phyloP scores from a whole-genome alignment of 139 green algal genomes.

The Picochlorum sp. region DNA sequence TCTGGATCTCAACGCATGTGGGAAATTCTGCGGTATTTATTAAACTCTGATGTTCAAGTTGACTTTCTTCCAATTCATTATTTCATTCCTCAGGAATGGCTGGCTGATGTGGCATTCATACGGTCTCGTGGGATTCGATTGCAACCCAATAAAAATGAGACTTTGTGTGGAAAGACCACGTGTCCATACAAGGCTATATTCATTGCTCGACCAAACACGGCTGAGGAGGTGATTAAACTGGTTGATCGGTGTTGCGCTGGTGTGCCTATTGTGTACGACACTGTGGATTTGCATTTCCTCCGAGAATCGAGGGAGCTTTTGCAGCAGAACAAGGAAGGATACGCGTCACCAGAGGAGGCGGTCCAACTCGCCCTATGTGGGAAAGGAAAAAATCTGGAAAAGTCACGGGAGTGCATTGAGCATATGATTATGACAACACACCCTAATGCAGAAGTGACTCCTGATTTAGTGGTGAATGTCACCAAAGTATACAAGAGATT shows the following conservation, averaged over 20 bases:
- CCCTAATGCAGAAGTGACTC: too few relatives aligned
- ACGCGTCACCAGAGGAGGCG: background rate
- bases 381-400: too few relatives aligned
- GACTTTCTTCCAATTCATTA: background rate
- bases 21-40: slow-evolving; percentile 12
- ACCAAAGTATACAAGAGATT: too few relatives aligned
- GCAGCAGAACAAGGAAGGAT: background rate
- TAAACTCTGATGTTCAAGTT: background rate
- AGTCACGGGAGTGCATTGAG: too few relatives aligned
- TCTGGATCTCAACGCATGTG: slow-evolving; percentile 18
- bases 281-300: slow-evolving; percentile 26
- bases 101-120: background rate
- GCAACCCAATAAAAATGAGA: background rate
- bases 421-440: too few relatives aligned
- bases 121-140: background rate
- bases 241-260: background rate
- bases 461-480: too few relatives aligned
- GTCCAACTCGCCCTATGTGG: background rate
- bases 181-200: slow-evolving; percentile 1
- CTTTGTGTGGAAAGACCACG: background rate
- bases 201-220: background rate
- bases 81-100: background rate
- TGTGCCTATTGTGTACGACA: slow-evolving; percentile 16
- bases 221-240: background rate
- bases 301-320: slow-evolving; percentile 9